Conservation (phyloP, 495 filamentous ascomycete species). For the Xylaria castorea region DNA sequence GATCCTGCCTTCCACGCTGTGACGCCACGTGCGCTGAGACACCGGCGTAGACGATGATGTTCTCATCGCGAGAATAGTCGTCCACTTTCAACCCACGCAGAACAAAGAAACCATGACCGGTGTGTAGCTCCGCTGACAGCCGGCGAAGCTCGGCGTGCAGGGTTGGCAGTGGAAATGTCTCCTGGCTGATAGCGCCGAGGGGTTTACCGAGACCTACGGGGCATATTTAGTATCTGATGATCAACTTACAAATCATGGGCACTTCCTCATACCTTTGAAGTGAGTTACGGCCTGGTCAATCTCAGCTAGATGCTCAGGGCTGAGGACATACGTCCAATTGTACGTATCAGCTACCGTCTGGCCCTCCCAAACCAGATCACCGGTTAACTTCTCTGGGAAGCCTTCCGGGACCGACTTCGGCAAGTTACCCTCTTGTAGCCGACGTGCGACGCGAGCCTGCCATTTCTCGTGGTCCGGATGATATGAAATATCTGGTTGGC, state of each 20-base stretch:
- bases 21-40: slow-evolving; percentile 64
- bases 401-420: slow-evolving; percentile 54
- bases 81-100: slow-evolving; percentile 63
- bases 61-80: slow-evolving; percentile 61
- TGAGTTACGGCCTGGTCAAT: slow-evolving; percentile 60
- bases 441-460: slow-evolving; percentile 54
- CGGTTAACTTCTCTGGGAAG: slow-evolving; percentile 57
- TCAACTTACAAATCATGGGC: not conserved
- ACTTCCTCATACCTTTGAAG: slow-evolving; percentile 55
- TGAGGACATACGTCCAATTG: slow-evolving; percentile 61
- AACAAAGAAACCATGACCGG: slow-evolving; percentile 68
- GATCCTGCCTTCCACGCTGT: slow-evolving; percentile 64
- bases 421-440: slow-evolving; percentile 49
- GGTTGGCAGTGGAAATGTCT: slow-evolving; percentile 64
- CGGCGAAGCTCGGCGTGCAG: slow-evolving; percentile 54
- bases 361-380: slow-evolving; percentile 66
- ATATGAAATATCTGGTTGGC: slow-evolving; percentile 63
- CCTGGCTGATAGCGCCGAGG: slow-evolving; percentile 55
- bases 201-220: slow-evolving; percentile 50
- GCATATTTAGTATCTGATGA: not conserved
- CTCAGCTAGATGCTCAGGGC: slow-evolving; percentile 56
- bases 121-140: slow-evolving; percentile 61
- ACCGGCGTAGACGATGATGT: slow-evolving; percentile 68
- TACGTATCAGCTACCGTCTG: slow-evolving; percentile 54
- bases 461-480: slow-evolving; percentile 63